Evolutionary conservation across 345 rosid genomes (phyloP).

Genomic region (Euphorbia lathyris): DNA sequence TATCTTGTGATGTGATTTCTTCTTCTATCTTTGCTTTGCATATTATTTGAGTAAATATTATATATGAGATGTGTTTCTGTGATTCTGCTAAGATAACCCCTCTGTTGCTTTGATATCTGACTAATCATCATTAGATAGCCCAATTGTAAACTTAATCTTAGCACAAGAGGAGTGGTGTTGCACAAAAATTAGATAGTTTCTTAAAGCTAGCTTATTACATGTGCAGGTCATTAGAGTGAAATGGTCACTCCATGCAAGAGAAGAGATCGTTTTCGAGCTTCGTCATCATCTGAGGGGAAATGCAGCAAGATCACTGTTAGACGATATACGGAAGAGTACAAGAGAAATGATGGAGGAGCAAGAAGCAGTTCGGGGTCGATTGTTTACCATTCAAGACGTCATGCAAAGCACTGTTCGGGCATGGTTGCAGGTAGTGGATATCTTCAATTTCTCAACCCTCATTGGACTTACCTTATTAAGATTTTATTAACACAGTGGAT

Average conservation of each 20-base stretch:
- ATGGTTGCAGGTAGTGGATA: slow-evolving; percentile 74
- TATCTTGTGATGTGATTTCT: neutral
- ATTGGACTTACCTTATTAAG: neutral
- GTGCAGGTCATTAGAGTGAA: slow-evolving; percentile 88
- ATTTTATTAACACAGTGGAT: too few species aligned
- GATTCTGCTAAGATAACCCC: neutral
- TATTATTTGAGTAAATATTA: neutral
- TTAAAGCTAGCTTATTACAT: too few species aligned
- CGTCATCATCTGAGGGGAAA: slow-evolving; percentile 78
- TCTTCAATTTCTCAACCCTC: neutral
- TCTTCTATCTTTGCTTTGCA: neutral
- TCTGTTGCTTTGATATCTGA: neutral
- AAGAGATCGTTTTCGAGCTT: slow-evolving; percentile 92
- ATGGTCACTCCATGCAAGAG: slow-evolving; percentile 99
- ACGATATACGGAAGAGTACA: slow-evolving; percentile 64
- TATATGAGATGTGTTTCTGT: neutral
- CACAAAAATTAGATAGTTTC: slow-evolving; percentile 2
- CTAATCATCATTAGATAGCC: neutral
- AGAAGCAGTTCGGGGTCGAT: slow-evolving; percentile 95
- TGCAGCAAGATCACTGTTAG: slow-evolving; percentile 44
- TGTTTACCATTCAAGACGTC: slow-evolving; percentile 96
- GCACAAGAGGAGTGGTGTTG: neutral
- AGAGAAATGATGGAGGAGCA: slow-evolving; percentile 95
- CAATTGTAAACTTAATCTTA: neutral
- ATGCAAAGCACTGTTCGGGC: slow-evolving; percentile 99